phyloP scores from a whole-genome alignment of 345 rosid genomes.

The Camelina neglecta region DNA sequence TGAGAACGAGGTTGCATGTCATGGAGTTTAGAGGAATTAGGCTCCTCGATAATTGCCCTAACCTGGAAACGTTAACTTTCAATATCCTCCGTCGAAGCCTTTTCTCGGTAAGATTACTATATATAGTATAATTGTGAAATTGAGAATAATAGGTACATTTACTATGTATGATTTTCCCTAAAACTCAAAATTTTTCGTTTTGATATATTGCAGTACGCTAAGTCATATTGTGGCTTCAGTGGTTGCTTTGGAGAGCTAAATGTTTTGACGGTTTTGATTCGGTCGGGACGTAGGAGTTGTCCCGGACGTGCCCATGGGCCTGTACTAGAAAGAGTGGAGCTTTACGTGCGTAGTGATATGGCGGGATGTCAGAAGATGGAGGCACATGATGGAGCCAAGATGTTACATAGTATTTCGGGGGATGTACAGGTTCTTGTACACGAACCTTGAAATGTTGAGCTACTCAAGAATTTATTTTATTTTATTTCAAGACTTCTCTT shows the following conservation, averaged over 20 bases:
- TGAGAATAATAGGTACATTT: neutral
- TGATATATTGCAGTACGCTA: neutral
- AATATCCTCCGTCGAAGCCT: neutral
- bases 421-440: too few species aligned
- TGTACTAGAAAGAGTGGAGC: neutral
- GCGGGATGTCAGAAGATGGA: too few species aligned
- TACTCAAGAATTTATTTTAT: too few species aligned
- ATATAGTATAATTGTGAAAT: neutral
- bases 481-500: too few species aligned
- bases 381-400: too few species aligned
- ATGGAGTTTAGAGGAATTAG: constrained; percentile 49
- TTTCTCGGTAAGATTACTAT: neutral
- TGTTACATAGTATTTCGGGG: too few species aligned
- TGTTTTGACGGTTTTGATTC: neutral
- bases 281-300: neutral
- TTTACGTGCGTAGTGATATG: neutral
- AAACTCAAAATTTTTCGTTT: neutral
- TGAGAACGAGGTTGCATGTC: constrained; percentile 44
- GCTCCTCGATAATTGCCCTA: constrained; percentile 44
- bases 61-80: constrained; percentile 29
- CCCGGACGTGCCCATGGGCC: neutral
- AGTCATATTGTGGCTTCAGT: neutral
- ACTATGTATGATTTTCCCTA: neutral
- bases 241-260: neutral
- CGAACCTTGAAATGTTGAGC: too few species aligned